phyloP scores from a whole-genome alignment of 768 basidiomycete species.

The Rhodosporidiobolus sp. region DNA sequence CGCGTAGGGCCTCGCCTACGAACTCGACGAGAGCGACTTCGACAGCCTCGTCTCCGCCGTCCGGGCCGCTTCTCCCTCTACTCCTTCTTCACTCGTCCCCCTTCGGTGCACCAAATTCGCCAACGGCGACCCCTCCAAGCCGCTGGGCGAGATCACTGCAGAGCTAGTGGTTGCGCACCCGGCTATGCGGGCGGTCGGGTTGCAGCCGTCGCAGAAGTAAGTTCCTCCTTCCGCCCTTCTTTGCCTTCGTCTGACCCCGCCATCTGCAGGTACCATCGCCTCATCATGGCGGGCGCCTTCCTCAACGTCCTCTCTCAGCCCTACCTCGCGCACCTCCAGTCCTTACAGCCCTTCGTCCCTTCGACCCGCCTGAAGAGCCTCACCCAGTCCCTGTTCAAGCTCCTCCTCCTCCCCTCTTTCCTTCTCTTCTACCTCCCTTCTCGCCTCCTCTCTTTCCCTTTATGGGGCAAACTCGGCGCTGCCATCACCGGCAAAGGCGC shows the following conservation, averaged over 20 bases:
- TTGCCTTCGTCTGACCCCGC: background rate
- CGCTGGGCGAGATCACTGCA: background rate
- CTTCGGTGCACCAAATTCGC: background rate
- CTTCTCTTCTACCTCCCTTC: constrained; percentile 49
- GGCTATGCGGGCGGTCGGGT: rapidly evolving
- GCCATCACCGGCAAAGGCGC: background rate
- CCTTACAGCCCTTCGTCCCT: constrained; percentile 19
- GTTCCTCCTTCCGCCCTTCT: background rate
- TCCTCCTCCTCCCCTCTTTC: constrained; percentile 42
- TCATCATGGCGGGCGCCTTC: constrained; percentile 26
- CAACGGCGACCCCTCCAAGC: constrained; percentile 15
- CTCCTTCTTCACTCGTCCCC: constrained; percentile 5
- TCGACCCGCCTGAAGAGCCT: constrained; percentile 35
- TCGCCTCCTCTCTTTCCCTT: constrained; percentile 37
- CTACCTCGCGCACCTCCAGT: constrained; percentile 23
- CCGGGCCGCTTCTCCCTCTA: background rate
- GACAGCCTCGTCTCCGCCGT: background rate
- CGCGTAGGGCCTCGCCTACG: constrained; percentile 17
- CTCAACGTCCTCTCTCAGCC: constrained; percentile 25
- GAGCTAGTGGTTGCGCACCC: background rate
- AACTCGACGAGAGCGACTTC: background rate
- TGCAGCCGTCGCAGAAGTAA: constrained; percentile 18
- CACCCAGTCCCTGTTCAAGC: constrained; percentile 36
- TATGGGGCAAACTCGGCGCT: background rate
- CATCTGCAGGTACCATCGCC: constrained; percentile 10